Base-by-base conservation (phyloP, 495 filamentous ascomycete genomes). In the Penicillium macrosclerotiorum region DNA sequence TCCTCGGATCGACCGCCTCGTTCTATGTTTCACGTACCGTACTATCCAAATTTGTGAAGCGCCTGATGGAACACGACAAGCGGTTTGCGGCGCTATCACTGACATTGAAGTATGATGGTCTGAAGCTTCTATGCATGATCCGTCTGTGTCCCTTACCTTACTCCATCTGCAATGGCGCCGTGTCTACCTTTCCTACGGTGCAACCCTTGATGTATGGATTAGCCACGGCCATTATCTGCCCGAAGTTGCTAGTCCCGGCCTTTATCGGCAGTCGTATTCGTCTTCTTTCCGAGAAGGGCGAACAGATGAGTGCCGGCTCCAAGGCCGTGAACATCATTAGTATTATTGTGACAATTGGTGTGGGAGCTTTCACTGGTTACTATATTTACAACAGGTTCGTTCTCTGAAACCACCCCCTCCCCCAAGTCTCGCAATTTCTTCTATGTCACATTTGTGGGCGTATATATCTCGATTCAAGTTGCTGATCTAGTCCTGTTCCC, bases 131-230 rank as follows among this genome's bases (percentile, higher is more conserved):
- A 23, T 83, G 85, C 53, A 95, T 96, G 88, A 95, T 98, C 45
- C 77, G 93, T 22, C 71, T 97, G 26, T 96, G 93, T 48, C 93
- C 93, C 17, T 64, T 97, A 47, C 93, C 93, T n/a, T 98, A 95
- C 62, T 92, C 88, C 17, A 71, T 96, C 45, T 90, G 87, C 55
- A 98, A 98, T 57, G 93, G 90, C 14, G 95, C 93, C 17, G 80
- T 98, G 20, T 88, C 89, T 14, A 96, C 92, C 2, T 90, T 98
- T 52, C 90, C 88, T 2, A 95, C 89, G 5, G 88, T 98, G 5
- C 75, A 82, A 37, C 84, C 86, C 12, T 64, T 77, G 62, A 77
- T 76, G 52, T 97, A 94, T 62, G 86, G 81, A 23, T 56, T 86
- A 27, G 92, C 94, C 1, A 97, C 93, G 5, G 83, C 87, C 1